Conservation (phyloP, 2,329 filamentous ascomycete species). For the Dendrostoma leiphaemia region DNA sequence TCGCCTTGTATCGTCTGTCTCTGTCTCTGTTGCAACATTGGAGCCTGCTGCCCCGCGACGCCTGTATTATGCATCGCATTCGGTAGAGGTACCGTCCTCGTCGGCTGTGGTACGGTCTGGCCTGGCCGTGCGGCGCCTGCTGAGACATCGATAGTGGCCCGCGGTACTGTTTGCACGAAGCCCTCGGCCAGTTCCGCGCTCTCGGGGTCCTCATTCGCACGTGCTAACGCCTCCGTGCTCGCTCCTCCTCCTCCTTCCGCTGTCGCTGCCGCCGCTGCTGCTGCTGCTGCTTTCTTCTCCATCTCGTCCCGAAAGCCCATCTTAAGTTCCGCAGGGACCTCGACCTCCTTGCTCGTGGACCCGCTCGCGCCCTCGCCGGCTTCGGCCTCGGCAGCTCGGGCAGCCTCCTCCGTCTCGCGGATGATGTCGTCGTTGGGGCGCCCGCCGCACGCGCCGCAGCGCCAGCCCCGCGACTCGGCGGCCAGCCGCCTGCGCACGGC, state of each 20-base stretch:
- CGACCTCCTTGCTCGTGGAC: conserved; percentile 35
- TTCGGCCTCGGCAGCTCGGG: conserved; percentile 32
- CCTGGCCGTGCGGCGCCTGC: conserved; percentile 19
- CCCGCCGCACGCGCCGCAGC: conserved; percentile 69
- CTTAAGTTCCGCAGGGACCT: conserved; percentile 54
- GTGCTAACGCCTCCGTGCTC: conserved; percentile 14
- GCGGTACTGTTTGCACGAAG: conserved; percentile 51
- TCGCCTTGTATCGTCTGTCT: conserved; percentile 31
- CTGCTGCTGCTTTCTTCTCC: conserved; percentile 34
- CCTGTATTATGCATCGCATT: conserved; percentile 11
- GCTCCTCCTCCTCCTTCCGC: background rate
- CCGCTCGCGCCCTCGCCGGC: conserved; percentile 18
- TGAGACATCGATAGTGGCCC: conserved; percentile 20
- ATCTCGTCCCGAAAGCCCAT: conserved; percentile 75
- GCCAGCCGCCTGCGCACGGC: conserved; percentile 69
- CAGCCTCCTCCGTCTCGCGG: conserved; percentile 62
- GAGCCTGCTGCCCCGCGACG: conserved; percentile 10
- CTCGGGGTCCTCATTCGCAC: conserved; percentile 35
- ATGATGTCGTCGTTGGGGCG: conserved; percentile 74
- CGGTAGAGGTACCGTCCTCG: conserved; percentile 32
- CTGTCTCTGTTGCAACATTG: conserved; percentile 12
- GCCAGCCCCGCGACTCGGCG: conserved; percentile 61
- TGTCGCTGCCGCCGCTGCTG: conserved; percentile 10
- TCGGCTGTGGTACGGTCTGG: conserved; percentile 33
- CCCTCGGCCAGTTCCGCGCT: conserved; percentile 54